Percentiles rank a stretch among this genome's conserved stretches.
phyloP scores from a whole-genome alignment of 116 monocot genomes.

The Posidonia oceanica region DNA sequence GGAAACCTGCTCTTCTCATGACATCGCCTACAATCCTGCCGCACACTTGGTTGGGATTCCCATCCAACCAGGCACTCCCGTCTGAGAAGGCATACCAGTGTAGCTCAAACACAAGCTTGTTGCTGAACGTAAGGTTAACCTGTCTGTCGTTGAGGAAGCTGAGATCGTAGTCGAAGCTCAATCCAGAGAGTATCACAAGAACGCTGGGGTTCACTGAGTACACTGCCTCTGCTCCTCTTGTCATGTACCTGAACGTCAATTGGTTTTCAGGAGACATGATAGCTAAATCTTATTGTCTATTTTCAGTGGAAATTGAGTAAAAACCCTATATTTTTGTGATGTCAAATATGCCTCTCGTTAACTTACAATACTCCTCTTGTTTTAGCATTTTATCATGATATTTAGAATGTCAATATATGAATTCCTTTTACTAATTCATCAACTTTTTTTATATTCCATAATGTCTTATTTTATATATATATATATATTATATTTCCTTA shows the following conservation, averaged over 20 bases:
- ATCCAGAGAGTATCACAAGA: conserved; percentile 65
- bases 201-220: conserved; percentile 53
- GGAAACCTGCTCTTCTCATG: conserved; percentile 43
- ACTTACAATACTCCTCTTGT: too few relatives aligned
- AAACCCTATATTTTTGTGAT: too few relatives aligned
- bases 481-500: too few relatives aligned
- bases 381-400: too few relatives aligned
- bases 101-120: conserved; percentile 72
- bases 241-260: conserved; percentile 54
- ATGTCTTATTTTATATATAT: too few relatives aligned
- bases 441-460: too few relatives aligned
- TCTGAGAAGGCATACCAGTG: conserved; percentile 81
- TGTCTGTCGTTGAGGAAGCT: conserved; percentile 31
- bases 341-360: too few relatives aligned
- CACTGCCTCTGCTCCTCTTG: conserved; percentile 51
- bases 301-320: too few relatives aligned
- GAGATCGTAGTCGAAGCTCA: conserved; percentile 61
- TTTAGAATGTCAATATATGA: too few relatives aligned
- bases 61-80: conserved; percentile 28
- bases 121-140: conserved; percentile 32
- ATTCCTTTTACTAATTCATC: too few relatives aligned
- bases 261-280: too few relatives aligned
- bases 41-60: conserved; percentile 59
- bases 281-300: too few relatives aligned
- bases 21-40: conserved; percentile 15